Evolutionary conservation across 1,284 basidiomycete genomes (phyloP).

Genomic region (Vanrija pseudolonga): DNA sequence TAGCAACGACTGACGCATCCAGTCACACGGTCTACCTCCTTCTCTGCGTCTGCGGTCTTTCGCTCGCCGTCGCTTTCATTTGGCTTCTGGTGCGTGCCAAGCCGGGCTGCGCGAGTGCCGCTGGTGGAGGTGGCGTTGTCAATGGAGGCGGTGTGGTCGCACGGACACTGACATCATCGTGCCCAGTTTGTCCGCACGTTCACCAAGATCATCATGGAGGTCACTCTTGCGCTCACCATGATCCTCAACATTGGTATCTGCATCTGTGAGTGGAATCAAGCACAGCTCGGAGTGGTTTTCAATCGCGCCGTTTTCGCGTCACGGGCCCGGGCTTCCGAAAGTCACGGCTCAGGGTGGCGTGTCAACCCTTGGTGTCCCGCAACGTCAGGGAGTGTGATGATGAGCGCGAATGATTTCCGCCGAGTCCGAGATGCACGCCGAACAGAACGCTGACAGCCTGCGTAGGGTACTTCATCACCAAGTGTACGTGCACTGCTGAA

Average conservation of each 20-base stretch:
- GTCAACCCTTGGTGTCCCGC: neutral
- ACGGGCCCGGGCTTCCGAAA: neutral
- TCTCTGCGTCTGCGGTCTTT: conserved; percentile 61
- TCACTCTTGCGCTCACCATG: conserved; percentile 69
- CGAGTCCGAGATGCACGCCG: neutral
- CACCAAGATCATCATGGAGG: conserved; percentile 74
- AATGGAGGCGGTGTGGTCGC: neutral
- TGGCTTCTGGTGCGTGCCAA: conserved; percentile 35
- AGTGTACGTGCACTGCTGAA: conserved; percentile 44
- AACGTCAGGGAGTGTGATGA: no score
- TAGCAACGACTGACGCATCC: neutral
- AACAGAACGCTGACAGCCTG: conserved; percentile 2
- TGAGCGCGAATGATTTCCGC: neutral
- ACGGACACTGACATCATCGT: neutral
- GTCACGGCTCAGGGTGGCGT: neutral
- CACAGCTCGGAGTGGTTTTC: neutral
- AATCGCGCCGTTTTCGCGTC: neutral
- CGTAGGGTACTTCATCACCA: conserved; percentile 68
- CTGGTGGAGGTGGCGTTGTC: no score
- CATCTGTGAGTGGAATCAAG: conserved; percentile 34
- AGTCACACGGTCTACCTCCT: conserved; percentile 63
- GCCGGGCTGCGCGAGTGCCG: no score
- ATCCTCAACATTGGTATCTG: conserved; percentile 62
- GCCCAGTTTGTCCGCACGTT: conserved; percentile 62
- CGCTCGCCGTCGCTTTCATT: conserved; percentile 54